A percentile compares a stretch with the other conserved stretches of the same genome.
These are phyloP conservation scores for Chrysoporthe deuterocubensis DNA, from an alignment of 2,329 filamentous ascomycete species.

Conservation along the genomic window DNA sequence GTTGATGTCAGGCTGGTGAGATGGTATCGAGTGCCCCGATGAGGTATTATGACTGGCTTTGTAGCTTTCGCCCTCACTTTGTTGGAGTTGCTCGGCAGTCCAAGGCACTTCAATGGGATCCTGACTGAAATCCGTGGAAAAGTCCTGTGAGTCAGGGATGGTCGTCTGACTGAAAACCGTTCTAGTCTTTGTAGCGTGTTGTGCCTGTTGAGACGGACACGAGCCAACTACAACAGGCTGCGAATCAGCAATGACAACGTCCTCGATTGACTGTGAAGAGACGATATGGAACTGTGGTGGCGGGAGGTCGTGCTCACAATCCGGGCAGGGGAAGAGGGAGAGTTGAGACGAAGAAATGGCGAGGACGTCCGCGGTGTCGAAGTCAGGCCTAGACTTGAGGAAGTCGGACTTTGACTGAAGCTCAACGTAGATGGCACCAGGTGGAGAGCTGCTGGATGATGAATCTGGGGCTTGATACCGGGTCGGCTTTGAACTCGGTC, in stretches of 20 bases:
- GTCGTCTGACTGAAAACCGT: conserved; percentile 39
- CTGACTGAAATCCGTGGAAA: conserved; percentile 23
- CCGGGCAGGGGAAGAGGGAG: conserved; percentile 17
- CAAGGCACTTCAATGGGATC: conserved; percentile 23
- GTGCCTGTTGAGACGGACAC: not conserved
- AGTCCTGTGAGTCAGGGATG: conserved; percentile 51
- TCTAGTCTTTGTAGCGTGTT: conserved; percentile 19
- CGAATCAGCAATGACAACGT: conserved; percentile 19
- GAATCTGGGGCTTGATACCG: not conserved
- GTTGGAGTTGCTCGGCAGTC: conserved; percentile 34
- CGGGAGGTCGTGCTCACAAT: conserved; percentile 18
- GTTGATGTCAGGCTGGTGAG: conserved; percentile 23
- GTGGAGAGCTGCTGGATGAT: not conserved
- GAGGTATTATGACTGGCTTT: conserved; percentile 10
- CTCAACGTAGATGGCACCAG: conserved; percentile 18
- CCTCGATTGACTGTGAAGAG: conserved; percentile 29
- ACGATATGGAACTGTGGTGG: conserved; percentile 25
- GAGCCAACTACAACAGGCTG: conserved; percentile 14
- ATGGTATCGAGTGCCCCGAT: conserved; percentile 23
- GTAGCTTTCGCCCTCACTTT: conserved; percentile 13
- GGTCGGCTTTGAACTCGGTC: not conserved
- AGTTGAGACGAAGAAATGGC: conserved; percentile 25
- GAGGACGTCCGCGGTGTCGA: conserved; percentile 32
- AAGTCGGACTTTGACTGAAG: conserved; percentile 27
- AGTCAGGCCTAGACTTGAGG: conserved; percentile 27